Conservation (phyloP, 2,329 filamentous ascomycete genomes). For the Aspergillus intermedius region DNA sequence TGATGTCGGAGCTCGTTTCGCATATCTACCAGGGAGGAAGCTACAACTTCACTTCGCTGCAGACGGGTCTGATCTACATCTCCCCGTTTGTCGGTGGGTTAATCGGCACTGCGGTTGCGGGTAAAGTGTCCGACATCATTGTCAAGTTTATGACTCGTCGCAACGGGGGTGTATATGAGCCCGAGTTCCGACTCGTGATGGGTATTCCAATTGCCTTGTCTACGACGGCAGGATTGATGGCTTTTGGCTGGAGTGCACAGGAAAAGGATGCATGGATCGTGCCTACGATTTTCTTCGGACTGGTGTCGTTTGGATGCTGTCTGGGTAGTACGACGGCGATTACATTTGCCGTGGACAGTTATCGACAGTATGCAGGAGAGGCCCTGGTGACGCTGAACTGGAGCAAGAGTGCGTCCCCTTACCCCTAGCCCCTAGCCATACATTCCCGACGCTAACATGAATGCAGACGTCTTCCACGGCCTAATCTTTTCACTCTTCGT, state of each 20-base stretch:
- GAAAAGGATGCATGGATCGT: slow-evolving; percentile 77
- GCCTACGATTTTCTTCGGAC: slow-evolving; percentile 85
- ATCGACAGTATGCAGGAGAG: slow-evolving; percentile 88
- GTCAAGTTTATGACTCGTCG: slow-evolving; percentile 73
- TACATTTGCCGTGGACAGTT: slow-evolving; percentile 89
- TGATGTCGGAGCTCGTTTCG: slow-evolving; percentile 80
- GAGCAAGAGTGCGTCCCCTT: slow-evolving; percentile 61
- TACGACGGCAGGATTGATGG: slow-evolving; percentile 82
- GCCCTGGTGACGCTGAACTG: slow-evolving; percentile 92
- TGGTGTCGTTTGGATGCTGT: slow-evolving; percentile 87
- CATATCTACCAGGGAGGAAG: slow-evolving; percentile 65
- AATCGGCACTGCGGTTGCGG: slow-evolving; percentile 84
- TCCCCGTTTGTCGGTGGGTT: slow-evolving; percentile 85
- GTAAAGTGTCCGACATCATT: slow-evolving; percentile 77
- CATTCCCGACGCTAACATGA: neutral
- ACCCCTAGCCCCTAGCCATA: too few species aligned
- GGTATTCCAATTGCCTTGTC: slow-evolving; percentile 68
- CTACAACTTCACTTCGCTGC: slow-evolving; percentile 76
- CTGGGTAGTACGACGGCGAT: slow-evolving; percentile 86
- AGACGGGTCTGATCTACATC: slow-evolving; percentile 80
- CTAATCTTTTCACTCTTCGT: slow-evolving; percentile 85
- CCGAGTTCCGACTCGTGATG: slow-evolving; percentile 89
- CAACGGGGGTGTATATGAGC: slow-evolving; percentile 92
- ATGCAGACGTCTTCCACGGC: slow-evolving; percentile 70
- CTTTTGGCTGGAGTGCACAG: slow-evolving; percentile 87